Base-by-base conservation (phyloP, 2,329 filamentous ascomycete species). In the Parafenestella ontariensis region DNA sequence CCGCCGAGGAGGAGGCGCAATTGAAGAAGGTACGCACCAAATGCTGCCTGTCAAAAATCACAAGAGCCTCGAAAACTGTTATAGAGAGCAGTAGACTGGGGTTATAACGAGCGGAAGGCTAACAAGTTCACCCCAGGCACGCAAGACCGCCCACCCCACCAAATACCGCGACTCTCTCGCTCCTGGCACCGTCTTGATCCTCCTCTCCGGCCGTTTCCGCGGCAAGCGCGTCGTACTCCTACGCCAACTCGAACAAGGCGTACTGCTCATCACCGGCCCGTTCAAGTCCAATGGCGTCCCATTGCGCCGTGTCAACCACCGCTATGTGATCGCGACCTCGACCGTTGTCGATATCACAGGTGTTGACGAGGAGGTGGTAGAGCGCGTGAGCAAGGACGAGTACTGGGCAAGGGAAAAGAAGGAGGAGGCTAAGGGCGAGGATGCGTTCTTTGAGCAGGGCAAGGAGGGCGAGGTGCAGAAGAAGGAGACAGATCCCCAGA, bases 281-380 rank as follows among this genome's bases (percentile, higher is more conserved):
- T 99, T 98, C 91, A 98, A 98, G 88, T 89, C 98, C 84, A 99
- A 99, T 85, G 95, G 95, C 80, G 95, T 99, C 60, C 95, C 95
- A 68, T 88, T 99, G 76, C 90, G 95, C 82, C 88, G 85, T 79
- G 91, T 96, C 79, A 96, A 96, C 85, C 85, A 91, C 79, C 89
- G 91, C 82, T 95, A 95, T 82, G 91, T 96, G 78, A 96, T 95
- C 79, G 91, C 91, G 74, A 96, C 91, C 74, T 91, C 89, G 72
- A 87, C 88, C 78, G 89, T 89, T 80, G 86, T 96, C 74, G 89
- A 94, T 78, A 82, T 99, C 74, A 82, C 85, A 65, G 91, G 91
- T 74, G 82, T 98, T 71, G 94, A 98, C 81, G 70, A 76, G 57
- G 78, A 81, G 71, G 80, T 82, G 48, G 76, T 90, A 73, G 89